Evolutionary conservation across 805 yeast genomes (phyloP), one percentile per base, ranked within the genome.

Genomic region (Starmerella sp.): DNA sequence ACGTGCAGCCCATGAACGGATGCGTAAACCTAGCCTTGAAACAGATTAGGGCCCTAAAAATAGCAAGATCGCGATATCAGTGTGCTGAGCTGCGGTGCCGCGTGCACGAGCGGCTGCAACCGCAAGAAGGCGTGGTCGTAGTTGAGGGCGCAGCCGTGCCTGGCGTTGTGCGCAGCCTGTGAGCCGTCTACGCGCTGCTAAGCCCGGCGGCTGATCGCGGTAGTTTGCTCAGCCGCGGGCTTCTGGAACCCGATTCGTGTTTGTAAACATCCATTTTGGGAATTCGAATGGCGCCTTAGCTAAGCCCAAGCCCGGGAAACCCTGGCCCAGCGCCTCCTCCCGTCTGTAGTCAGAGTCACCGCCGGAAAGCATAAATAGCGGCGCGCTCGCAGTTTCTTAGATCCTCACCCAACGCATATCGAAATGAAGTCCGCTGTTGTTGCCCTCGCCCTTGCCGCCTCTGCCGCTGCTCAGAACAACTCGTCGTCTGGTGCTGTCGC

Each of bases 381-480:
- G 15, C 31, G n/a, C 10, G 28, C 13, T 11, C 31, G 17, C 15
- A 14, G 29, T 32, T 34, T 10, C 30, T 32, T 22, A 22, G 22
- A 22, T 22, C 39, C 15, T 4, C 22, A 32, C 49, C 32, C 51
- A 44, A 11, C 48, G 14, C 35, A 36, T 13, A 10, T 29, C 22
- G 29, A 48, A 29, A 52, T 52, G 54, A 48, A 56, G 56, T n/a
- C 55, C 41, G 47, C 53, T 36, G 22, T 44, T 32, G n/a, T 57
- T 35, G 49, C 51, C 31, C 43, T 37, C 15, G 51, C 53, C 30
- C 53, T 51, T 34, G 55, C 52, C 44, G 51, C 56, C 50, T 15
- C 57, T 17, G 54, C 48, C 37, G 11, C 30, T 7, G 56, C 59
- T n/a, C 31, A 42, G 42, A 41, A 38, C 52, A 44, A 15, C 53